Percentiles rank a stretch among this genome's conserved stretches.
phyloP scores from a whole-genome alignment of 805 yeast genomes.

The Blastobotrys chiropterorum region DNA sequence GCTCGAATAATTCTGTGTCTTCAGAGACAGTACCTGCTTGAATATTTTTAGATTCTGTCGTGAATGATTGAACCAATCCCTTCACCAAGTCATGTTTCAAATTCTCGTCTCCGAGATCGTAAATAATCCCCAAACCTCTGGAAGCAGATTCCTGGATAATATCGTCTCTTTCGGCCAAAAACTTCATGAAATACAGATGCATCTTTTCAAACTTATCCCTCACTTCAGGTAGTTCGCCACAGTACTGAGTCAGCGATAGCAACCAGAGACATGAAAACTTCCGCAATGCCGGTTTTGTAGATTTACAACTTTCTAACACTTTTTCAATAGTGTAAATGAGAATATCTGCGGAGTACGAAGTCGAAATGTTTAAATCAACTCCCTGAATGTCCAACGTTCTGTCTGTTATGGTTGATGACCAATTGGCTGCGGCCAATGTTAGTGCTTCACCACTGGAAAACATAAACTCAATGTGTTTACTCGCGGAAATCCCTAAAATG shows the following conservation, averaged over 20 bases:
- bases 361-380: constrained; percentile 8
- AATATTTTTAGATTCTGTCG: constrained; percentile 49
- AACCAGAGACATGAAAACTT: constrained; percentile 83
- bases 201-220: constrained; percentile 46
- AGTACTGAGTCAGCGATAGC: constrained; percentile 69
- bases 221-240: constrained; percentile 44
- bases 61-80: constrained; percentile 67
- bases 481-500: constrained; percentile 51
- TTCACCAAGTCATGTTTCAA: constrained; percentile 68
- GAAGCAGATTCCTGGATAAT: constrained; percentile 89
- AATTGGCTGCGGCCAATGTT: constrained; percentile 63
- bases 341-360: constrained; percentile 1
- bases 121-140: constrained; percentile 75
- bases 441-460: constrained; percentile 84
- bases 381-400: constrained; percentile 51
- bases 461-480: constrained; percentile 69
- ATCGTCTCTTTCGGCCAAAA: constrained; percentile 77
- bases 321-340: constrained; percentile 36
- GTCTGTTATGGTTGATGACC: constrained; percentile 55
- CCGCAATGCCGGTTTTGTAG: constrained; percentile 68
- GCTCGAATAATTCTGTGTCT: constrained; percentile 81
- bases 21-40: constrained; percentile 63
- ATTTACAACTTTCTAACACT: constrained; percentile 47
- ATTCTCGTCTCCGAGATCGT: constrained; percentile 65
- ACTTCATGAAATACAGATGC: constrained; percentile 70